Percentiles rank a stretch among this genome's conserved stretches.
These are phyloP conservation scores for Alternaria viburni DNA, from an alignment of 2,329 filamentous ascomycete genomes.

Conservation along the genomic window DNA sequence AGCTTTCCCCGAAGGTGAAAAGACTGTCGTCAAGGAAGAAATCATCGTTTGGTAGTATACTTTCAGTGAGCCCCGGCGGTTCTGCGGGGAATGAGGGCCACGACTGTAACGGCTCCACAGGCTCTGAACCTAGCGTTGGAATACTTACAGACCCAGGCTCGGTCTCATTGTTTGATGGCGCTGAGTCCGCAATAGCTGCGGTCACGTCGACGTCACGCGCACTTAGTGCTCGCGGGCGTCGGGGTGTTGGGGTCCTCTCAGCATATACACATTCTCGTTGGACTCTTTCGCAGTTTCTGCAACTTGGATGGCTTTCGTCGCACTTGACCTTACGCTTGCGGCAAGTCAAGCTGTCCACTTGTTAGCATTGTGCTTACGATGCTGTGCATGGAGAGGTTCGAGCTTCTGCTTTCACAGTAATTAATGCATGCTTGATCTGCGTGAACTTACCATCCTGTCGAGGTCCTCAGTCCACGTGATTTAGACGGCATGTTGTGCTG, in stretches of 20 bases:
- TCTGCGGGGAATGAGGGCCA: conserved; percentile 22
- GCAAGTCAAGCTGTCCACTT: conserved; percentile 48
- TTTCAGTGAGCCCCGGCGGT: conserved; percentile 20
- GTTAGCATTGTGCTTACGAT: conserved; percentile 8
- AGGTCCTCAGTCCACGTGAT: conserved; percentile 52
- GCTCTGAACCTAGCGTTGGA: conserved; percentile 13
- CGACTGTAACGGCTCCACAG: conserved; percentile 13
- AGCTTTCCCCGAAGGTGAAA: conserved; percentile 35
- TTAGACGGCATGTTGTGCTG: conserved; percentile 45
- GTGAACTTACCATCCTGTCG: conserved; percentile 50
- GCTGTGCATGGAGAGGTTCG: background rate
- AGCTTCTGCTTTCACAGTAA: background rate
- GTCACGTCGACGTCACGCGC: conserved; percentile 13
- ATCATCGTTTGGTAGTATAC: conserved; percentile 27
- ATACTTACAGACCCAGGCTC: background rate
- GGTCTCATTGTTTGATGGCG: conserved; percentile 4
- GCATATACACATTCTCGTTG: conserved; percentile 51
- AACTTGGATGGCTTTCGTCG: conserved; percentile 54
- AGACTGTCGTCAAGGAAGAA: conserved; percentile 33
- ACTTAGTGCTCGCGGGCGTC: conserved; percentile 17
- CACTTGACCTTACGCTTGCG: conserved; percentile 59
- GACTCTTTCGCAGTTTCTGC: conserved; percentile 53
- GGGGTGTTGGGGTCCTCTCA: conserved; percentile 14
- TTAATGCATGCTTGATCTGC: background rate
- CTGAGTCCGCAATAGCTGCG: conserved; percentile 7